Base-by-base conservation (phyloP, 1,139 yeast genomes). In the Chernovozyma aurita region DNA sequence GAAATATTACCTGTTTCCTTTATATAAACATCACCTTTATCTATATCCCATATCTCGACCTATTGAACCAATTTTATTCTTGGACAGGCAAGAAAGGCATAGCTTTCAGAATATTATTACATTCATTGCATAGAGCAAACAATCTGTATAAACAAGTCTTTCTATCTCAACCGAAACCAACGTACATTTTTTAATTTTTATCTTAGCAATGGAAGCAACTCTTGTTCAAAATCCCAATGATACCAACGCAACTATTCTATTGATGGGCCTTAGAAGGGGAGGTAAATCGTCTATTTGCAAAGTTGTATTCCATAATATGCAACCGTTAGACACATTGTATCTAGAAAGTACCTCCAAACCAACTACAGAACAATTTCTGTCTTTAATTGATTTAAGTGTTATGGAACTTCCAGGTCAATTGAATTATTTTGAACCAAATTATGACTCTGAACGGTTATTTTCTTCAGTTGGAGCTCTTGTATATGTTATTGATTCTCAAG, bases 371-470 rank as follows among this genome's bases (percentile, higher is more conserved):
- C 85, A 78, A 49, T 79, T 80, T 48, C 72, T 79, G 24, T 85
- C 95, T 7, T 69, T 92, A 39, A 85, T 90, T 31, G 95, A 88
- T 53, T 67, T 92, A 37, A 83, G 90, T 12, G 92, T 92, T n/a
- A 86, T 88, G 84, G 98, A 92, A 55, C 67, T 92, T 21, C 98
- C 98, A 0, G 98, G 97, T 1, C 97, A 92, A 58, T 63, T 90
- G 44, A 87, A 88, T 55, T 78, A 86, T 53, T 86, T 87, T 55
- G 96, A 88, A 49, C 92, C 95, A 4, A 74, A 72, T 33, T 81
- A 81, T 49, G 97, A 90, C 51, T 77, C 86, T 13, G 90, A 83
- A 44, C 67, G 82, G 42, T 62, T 85, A 30, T 90, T 90, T 53
- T 73, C 83, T 35, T 80, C 84, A 36, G 88, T 88, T 20, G 96